These are phyloP conservation scores for Priceomyces castillae DNA, from an alignment of 805 yeast species.

Conservation along the genomic window DNA sequence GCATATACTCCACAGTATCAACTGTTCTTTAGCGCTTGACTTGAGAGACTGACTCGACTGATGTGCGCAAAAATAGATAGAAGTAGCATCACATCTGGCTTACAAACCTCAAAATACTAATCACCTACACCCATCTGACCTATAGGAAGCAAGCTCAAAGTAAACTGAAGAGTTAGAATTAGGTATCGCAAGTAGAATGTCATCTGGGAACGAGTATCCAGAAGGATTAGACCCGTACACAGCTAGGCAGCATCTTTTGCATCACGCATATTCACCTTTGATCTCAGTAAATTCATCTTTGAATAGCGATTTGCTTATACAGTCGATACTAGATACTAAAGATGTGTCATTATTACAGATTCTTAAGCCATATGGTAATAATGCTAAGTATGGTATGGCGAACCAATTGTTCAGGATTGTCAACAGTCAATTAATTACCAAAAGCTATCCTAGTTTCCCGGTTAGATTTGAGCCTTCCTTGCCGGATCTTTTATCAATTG, in stretches of 20 bases:
- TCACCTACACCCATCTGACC: no score
- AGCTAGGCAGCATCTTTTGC: conserved; percentile 40
- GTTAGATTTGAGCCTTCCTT: conserved; percentile 50
- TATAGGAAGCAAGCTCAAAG: no score
- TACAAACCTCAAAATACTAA: no score
- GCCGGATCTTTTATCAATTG: conserved; percentile 37
- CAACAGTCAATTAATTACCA: conserved; percentile 50
- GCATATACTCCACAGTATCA: background rate
- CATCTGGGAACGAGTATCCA: conserved; percentile 22
- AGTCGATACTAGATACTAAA: conserved; percentile 32
- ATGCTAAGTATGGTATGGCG: conserved; percentile 40
- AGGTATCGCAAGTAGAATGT: background rate
- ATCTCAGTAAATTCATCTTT: conserved; percentile 49
- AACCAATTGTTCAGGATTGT: conserved; percentile 46
- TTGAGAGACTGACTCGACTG: background rate
- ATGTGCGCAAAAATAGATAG: no score
- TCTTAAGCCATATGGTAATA: conserved; percentile 55
- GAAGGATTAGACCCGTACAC: conserved; percentile 37
- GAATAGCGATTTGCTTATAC: conserved; percentile 45
- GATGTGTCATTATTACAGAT: conserved; percentile 46
- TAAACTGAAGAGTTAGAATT: background rate
- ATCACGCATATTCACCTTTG: conserved; percentile 51
- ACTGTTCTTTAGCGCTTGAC: background rate
- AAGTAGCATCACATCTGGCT: no score
- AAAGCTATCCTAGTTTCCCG: conserved; percentile 51